phyloP scores from a whole-genome alignment of 2,329 filamentous ascomycete genomes.

The Verticillium alfalfae region DNA sequence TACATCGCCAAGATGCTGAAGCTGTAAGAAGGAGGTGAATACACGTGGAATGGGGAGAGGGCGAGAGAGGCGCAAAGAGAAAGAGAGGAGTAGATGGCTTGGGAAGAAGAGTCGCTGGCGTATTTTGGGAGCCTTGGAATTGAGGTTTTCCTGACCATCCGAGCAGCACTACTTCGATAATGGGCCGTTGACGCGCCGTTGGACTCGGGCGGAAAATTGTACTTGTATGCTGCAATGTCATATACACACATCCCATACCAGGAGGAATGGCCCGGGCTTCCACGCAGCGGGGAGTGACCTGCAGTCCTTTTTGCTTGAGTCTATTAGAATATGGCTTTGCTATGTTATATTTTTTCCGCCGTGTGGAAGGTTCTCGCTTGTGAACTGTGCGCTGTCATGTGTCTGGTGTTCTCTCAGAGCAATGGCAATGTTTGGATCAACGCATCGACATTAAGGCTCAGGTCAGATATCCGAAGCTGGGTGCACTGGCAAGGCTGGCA shows the following conservation, averaged over 20 bases:
- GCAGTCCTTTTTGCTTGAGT: neutral
- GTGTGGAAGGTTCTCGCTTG: neutral
- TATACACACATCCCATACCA: slow-evolving; percentile 26
- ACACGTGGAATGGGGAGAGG: neutral
- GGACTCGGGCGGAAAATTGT: neutral
- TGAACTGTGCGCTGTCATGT: neutral
- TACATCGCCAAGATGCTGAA: slow-evolving; percentile 86
- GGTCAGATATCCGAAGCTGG: no score
- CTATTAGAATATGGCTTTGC: neutral
- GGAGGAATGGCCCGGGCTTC: neutral
- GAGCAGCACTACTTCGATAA: neutral
- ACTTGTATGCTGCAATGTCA: neutral
- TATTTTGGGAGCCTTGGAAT: neutral
- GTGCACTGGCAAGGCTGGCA: no score
- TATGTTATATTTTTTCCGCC: neutral
- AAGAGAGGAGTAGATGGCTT: neutral
- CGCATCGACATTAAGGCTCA: no score
- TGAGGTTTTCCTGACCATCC: neutral
- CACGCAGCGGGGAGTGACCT: neutral
- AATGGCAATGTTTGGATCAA: no score
- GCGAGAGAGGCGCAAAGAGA: slow-evolving; percentile 20
- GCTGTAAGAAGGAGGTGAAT: slow-evolving; percentile 44
- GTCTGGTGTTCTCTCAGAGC: no score
- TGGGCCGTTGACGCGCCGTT: neutral
- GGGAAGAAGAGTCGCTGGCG: neutral